Conservation (phyloP, 2,329 filamentous ascomycete genomes). For the Arachnopeziza araneosa region DNA sequence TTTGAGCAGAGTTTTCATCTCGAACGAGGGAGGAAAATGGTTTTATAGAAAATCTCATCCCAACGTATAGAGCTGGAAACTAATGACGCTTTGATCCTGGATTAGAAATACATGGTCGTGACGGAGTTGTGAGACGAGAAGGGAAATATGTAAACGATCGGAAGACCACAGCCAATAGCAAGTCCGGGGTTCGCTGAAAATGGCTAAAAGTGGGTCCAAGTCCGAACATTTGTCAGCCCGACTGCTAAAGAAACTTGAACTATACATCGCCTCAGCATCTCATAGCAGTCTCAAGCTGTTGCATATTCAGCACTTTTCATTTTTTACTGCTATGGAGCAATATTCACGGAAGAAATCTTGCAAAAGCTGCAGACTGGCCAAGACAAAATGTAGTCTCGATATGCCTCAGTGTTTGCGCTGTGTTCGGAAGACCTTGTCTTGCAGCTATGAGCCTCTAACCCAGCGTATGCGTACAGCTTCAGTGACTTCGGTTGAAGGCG, state of each 20-base stretch:
- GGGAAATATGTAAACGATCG: neutral
- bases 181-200: neutral
- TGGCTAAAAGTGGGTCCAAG: neutral
- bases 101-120: neutral
- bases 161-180: neutral
- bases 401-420: conserved; percentile 12
- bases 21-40: too few species aligned
- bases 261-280: neutral
- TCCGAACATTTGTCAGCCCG: conserved; percentile 1
- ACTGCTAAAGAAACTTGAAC: too few species aligned
- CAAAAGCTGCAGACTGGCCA: conserved; percentile 8
- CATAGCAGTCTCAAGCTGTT: too few species aligned
- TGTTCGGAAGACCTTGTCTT: conserved; percentile 5
- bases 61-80: too few species aligned
- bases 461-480: neutral
- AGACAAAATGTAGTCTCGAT: conserved; percentile 14
- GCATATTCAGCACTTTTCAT: neutral
- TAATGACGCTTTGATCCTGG: too few species aligned
- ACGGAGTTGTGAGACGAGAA: neutral
- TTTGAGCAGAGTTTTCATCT: too few species aligned
- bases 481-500: neutral
- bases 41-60: too few species aligned
- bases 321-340: conserved; percentile 3
- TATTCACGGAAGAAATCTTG: conserved; percentile 14
- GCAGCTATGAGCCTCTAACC: conserved; percentile 8